A percentile compares a stretch with the other conserved stretches of the same genome.
These are phyloP conservation scores for Pseudevernia furfuracea DNA, from an alignment of 495 filamentous ascomycete species.

Conservation along the genomic window DNA sequence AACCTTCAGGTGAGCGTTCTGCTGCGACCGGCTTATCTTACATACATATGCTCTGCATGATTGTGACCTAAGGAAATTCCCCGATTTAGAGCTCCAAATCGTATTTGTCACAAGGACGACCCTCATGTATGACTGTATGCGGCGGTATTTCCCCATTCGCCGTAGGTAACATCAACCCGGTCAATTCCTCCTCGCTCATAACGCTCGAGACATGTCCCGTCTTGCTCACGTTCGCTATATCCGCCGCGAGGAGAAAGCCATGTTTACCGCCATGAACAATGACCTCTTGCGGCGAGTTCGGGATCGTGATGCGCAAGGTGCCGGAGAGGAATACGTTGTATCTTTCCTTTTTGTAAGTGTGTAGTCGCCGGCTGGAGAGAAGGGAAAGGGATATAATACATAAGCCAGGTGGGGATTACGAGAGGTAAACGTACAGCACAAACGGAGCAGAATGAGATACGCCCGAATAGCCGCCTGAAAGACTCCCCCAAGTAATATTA, in stretches of 20 bases:
- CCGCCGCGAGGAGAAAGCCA: neutral
- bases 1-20: no score
- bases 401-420: no score
- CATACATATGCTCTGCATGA: no score
- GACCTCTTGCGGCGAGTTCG: neutral
- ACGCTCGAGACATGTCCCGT: neutral
- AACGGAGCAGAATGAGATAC: neutral
- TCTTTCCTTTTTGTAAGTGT: neutral
- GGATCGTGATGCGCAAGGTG: neutral
- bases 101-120: neutral
- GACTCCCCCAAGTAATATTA: neutral
- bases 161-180: neutral
- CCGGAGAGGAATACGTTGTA: neutral
- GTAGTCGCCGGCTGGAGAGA: no score
- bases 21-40: no score
- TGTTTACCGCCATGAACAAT: neutral
- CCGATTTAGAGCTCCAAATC: neutral
- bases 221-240: neutral
- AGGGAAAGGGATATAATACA: no score
- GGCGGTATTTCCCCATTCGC: neutral
- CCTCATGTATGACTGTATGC: neutral
- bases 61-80: no score
- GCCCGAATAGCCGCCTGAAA: neutral
- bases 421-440: neutral
- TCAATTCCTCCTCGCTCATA: neutral